Evolutionary conservation across 1,284 basidiomycete genomes (phyloP).

Genomic region (Wallemia hederae): DNA sequence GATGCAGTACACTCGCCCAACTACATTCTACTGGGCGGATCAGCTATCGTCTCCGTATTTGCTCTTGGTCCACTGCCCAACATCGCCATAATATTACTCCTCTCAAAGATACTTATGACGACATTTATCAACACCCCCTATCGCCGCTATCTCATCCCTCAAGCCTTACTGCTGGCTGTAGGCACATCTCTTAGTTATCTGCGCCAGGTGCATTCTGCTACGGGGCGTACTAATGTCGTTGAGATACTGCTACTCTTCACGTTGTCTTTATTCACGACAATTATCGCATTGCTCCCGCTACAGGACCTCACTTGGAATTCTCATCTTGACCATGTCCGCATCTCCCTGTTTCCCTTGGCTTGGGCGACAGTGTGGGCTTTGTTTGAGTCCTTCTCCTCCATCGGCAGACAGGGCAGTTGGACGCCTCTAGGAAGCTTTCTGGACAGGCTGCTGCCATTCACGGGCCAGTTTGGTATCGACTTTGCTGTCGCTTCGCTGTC

Average conservation of each 20-base stretch:
- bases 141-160: neutral
- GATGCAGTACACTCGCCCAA: neutral
- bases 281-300: neutral
- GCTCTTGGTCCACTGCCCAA: neutral
- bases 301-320: neutral
- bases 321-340: neutral
- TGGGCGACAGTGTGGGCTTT: neutral
- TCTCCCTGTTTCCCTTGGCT: neutral
- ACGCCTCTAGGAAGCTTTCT: neutral
- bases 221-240: neutral
- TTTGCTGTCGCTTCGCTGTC: neutral
- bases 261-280: neutral
- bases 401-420: neutral
- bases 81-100: neutral
- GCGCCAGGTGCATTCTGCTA: neutral
- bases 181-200: neutral
- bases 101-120: neutral
- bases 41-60: neutral
- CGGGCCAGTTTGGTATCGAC: neutral
- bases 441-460: neutral
- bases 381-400: neutral
- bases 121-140: neutral
- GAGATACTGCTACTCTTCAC: neutral
- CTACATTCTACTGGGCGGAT: neutral
- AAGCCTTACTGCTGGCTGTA: neutral